Evolutionary conservation across 441 rosid species (phyloP), one percentile per base, ranked within the genome.

Genomic region (Populus hybrid): DNA sequence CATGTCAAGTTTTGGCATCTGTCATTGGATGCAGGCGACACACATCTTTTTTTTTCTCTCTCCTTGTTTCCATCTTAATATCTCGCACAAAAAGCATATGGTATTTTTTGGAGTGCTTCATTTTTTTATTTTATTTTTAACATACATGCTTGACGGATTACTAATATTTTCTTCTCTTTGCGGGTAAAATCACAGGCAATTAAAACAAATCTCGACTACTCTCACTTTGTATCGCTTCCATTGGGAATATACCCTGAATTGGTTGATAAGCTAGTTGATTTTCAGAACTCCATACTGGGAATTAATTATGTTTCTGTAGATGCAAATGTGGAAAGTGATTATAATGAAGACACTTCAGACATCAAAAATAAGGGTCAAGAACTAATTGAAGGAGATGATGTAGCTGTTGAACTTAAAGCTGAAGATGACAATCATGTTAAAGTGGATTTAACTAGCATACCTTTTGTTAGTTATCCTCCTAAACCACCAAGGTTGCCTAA

Each of bases 221-320:
- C 99, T 16, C 98, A 95, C 85, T 94, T 95, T 66, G 82, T 94
- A 72, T 94, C 97, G 50, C 97, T 95, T 81, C 99, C 98, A 75
- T 70, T 94, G 86, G 99, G 95, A 40, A 81, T 90, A 87, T 87
- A 95, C 76, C 90, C 93, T 8, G 92, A 82, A 82, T 81, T 95
- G 88, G 94, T 94, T 73, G 90, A 82, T 46, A 94, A 90, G 88
- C 95, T 95, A 61, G 72, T 89, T 82, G 80, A 79, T 73, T 92
- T 95, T 85, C 97, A 91, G 88, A 90, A 90, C 74, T 77, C 86
- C 75, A 84, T 91, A 74, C 83, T 95, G 79, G 92, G 85, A 73
- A 86, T 21, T 38, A 53, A 72, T 32, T 76, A 72, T 82, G 64
- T 79, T 75, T 72, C 40, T 34, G 72, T 28, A 57, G 81, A 80